These are phyloP conservation scores for Calonectria naviculata DNA, from an alignment of 2,329 filamentous ascomycete genomes.

Conservation along the genomic window DNA sequence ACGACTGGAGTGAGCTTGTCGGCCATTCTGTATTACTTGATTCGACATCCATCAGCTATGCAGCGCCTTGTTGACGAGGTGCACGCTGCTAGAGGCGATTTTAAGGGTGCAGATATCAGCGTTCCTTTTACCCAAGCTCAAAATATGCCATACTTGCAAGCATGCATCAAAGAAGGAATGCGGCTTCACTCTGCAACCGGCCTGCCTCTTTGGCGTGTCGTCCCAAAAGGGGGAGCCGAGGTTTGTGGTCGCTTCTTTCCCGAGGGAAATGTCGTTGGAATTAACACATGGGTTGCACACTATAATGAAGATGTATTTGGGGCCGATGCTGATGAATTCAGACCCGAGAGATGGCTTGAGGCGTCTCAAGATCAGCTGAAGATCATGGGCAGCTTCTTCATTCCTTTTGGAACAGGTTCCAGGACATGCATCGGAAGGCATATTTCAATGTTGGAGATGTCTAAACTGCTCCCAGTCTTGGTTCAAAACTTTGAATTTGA, in stretches of 20 bases:
- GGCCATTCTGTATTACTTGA: background rate
- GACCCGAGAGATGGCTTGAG: background rate
- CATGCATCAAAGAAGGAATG: background rate
- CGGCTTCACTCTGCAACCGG: background rate
- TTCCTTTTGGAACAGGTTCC: background rate
- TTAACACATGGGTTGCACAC: background rate
- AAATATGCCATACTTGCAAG: background rate
- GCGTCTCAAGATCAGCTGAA: background rate
- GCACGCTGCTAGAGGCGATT: background rate
- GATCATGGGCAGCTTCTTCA: background rate
- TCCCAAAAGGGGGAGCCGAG: background rate
- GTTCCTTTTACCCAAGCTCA: background rate
- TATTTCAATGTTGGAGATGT: background rate
- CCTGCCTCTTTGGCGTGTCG: background rate
- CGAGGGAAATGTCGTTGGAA: background rate
- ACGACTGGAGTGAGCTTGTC: background rate
- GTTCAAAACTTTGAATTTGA: background rate
- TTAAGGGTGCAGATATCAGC: background rate
- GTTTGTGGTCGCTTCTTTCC: background rate
- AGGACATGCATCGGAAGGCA: constrained; percentile 1
- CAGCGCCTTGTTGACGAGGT: background rate
- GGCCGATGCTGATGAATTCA: background rate
- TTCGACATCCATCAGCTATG: background rate
- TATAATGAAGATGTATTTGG: background rate
- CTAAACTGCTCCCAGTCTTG: background rate